Percentiles rank a stretch among this genome's conserved stretches.
These are phyloP conservation scores for Rhodotorula kratochvilovae DNA, from an alignment of 768 basidiomycete species.

Conservation along the genomic window DNA sequence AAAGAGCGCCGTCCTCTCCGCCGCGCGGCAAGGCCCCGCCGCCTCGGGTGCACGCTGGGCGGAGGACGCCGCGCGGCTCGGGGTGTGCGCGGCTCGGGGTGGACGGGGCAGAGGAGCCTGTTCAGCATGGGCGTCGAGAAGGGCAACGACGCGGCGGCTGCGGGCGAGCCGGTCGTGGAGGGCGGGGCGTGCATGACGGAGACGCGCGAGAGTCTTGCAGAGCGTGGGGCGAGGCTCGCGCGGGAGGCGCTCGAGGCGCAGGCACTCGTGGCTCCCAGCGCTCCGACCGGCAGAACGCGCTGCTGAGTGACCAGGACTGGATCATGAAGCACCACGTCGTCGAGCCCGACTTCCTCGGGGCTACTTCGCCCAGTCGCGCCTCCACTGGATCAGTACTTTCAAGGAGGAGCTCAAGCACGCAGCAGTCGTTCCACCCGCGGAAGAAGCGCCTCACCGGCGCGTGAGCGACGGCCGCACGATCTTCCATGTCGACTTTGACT, in stretches of 20 bases:
- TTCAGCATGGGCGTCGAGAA: slow-evolving; percentile 18
- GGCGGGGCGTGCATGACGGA: neutral
- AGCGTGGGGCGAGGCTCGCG: slow-evolving; percentile 24
- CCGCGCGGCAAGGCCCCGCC: no score
- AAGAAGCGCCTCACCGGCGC: slow-evolving; percentile 36
- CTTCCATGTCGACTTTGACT: slow-evolving; percentile 67
- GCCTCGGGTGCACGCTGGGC: neutral
- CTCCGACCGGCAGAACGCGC: slow-evolving; percentile 58
- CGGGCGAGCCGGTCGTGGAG: neutral
- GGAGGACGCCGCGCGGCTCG: slow-evolving; percentile 13
- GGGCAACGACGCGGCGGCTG: neutral
- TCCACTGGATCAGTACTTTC: slow-evolving; percentile 90
- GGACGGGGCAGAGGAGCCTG: slow-evolving; percentile 33
- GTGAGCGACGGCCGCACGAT: slow-evolving; percentile 50
- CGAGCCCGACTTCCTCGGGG: slow-evolving; percentile 72
- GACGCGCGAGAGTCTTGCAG: slow-evolving; percentile 26
- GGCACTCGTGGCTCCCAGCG: slow-evolving; percentile 20
- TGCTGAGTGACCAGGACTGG: slow-evolving; percentile 81
- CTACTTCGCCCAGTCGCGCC: slow-evolving; percentile 71
- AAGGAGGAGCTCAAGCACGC: slow-evolving; percentile 84
- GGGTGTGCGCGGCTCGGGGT: no score
- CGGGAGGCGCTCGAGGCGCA: slow-evolving; percentile 3
- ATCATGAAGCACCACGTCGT: slow-evolving; percentile 78
- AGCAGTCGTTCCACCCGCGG: slow-evolving; percentile 56
- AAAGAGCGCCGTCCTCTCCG: no score